Evolutionary conservation across 1,284 basidiomycete genomes (phyloP).

Genomic region (Baeospora myosura): DNA sequence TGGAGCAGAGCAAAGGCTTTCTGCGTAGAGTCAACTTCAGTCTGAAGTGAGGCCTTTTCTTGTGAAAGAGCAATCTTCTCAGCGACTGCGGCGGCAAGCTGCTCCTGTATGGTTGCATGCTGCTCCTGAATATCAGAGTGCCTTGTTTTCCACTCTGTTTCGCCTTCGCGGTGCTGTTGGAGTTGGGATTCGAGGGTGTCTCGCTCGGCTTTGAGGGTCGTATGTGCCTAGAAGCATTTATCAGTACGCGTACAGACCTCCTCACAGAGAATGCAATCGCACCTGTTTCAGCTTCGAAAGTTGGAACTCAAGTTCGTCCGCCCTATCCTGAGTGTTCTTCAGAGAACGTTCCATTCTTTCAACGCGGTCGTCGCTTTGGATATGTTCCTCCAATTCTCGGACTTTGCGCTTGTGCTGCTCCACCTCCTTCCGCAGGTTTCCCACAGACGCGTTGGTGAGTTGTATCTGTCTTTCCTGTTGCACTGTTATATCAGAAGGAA

Average conservation of each 20-base stretch:
- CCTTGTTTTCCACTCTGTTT: constrained; percentile 39
- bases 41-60: constrained; percentile 41
- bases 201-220: constrained; percentile 50
- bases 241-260: too few relatives aligned
- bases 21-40: constrained; percentile 38
- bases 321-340: constrained; percentile 70
- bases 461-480: constrained; percentile 67
- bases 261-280: too few relatives aligned
- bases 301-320: constrained; percentile 74
- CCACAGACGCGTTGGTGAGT: constrained; percentile 43
- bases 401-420: constrained; percentile 49
- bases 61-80: constrained; percentile 41
- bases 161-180: constrained; percentile 30
- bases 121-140: constrained; percentile 38
- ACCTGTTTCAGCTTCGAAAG: constrained; percentile 73
- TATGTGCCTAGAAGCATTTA: constrained; percentile 49
- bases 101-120: constrained; percentile 31
- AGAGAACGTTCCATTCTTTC: constrained; percentile 64
- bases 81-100: constrained; percentile 34
- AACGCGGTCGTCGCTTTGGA: constrained; percentile 72
- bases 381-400: constrained; percentile 70
- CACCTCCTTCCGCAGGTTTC: constrained; percentile 46
- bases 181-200: constrained; percentile 46
- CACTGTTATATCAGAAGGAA: background rate
- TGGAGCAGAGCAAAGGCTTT: constrained; percentile 43